phyloP scores from a whole-genome alignment of 2,329 filamentous ascomycete species.

The Claviceps spartinae region DNA sequence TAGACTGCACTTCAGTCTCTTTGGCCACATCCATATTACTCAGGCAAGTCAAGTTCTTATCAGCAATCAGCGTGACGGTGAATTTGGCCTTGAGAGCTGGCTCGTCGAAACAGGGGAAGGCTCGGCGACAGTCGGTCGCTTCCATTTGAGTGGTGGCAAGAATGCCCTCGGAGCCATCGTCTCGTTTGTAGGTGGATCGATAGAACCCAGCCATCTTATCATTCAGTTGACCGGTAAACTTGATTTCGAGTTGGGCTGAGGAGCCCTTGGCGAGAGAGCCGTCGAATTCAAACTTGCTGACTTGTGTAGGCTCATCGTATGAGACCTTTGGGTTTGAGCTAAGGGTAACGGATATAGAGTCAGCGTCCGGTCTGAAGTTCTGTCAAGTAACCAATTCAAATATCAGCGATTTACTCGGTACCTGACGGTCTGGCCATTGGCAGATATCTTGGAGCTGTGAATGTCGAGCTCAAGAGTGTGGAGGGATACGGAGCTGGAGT shows the following conservation, averaged over 20 bases:
- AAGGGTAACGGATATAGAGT: not conserved
- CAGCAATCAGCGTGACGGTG: slow-evolving; percentile 79
- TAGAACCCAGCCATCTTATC: slow-evolving; percentile 98
- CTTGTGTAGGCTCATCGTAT: slow-evolving; percentile 68
- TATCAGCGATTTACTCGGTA: slow-evolving; percentile 9
- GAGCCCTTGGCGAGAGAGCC: slow-evolving; percentile 58
- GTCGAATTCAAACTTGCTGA: slow-evolving; percentile 67
- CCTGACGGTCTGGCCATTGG: slow-evolving; percentile 36
- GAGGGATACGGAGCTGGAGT: slow-evolving; percentile 72
- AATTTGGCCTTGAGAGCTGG: slow-evolving; percentile 87
- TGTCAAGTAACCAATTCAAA: too few relatives aligned
- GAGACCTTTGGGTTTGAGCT: slow-evolving; percentile 34
- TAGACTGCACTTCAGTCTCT: slow-evolving; percentile 49
- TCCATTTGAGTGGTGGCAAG: slow-evolving; percentile 94
- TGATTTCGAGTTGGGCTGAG: slow-evolving; percentile 50
- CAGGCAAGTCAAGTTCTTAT: slow-evolving; percentile 79
- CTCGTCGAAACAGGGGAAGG: slow-evolving; percentile 95
- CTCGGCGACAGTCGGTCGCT: slow-evolving; percentile 80
- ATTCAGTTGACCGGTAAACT: slow-evolving; percentile 67
- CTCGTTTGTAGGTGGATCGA: slow-evolving; percentile 79
- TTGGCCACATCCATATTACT: slow-evolving; percentile 93
- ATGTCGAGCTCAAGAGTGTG: slow-evolving; percentile 83
- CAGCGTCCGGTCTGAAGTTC: not conserved
- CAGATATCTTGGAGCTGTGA: slow-evolving; percentile 40
- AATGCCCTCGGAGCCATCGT: slow-evolving; percentile 65